phyloP scores from a whole-genome alignment of 2,329 filamentous ascomycete species.

The Sporothrix schenckii region DNA sequence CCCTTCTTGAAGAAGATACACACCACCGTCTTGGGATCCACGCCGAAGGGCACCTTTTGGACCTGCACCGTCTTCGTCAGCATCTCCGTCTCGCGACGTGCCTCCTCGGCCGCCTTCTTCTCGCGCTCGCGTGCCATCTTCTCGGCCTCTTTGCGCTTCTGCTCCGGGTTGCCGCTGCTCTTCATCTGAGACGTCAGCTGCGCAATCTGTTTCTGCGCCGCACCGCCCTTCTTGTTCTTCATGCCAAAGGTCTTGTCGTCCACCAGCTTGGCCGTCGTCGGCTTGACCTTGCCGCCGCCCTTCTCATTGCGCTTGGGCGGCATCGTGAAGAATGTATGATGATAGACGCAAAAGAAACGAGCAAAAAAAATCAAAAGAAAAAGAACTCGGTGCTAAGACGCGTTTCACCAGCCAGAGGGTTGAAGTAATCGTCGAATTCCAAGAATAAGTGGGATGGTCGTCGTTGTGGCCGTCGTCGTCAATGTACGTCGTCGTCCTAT shows the following conservation, averaged over 20 bases:
- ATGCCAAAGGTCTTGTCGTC: constrained; percentile 99
- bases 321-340: constrained; percentile 57
- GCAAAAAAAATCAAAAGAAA: neutral
- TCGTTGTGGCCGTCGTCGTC: neutral
- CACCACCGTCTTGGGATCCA: constrained; percentile 95
- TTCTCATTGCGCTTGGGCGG: constrained; percentile 69
- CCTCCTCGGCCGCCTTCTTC: constrained; percentile 86
- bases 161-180: constrained; percentile 76
- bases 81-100: constrained; percentile 77
- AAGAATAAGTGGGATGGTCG: neutral
- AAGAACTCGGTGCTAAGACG: neutral
- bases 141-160: constrained; percentile 76
- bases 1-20: constrained; percentile 98
- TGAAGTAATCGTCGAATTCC: neutral
- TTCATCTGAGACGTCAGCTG: constrained; percentile 76
- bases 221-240: constrained; percentile 99
- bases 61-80: constrained; percentile 90
- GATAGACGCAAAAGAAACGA: neutral
- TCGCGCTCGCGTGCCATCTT: constrained; percentile 74
- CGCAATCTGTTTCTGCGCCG: constrained; percentile 86
- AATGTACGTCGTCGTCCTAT: neutral
- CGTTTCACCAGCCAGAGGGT: neutral
- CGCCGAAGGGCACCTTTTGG: constrained; percentile 97
- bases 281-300: constrained; percentile 57
- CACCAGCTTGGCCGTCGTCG: constrained; percentile 62